These are phyloP conservation scores for Heterobasidion parviporum DNA, from an alignment of 1,284 basidiomycete genomes.

Conservation along the genomic window DNA sequence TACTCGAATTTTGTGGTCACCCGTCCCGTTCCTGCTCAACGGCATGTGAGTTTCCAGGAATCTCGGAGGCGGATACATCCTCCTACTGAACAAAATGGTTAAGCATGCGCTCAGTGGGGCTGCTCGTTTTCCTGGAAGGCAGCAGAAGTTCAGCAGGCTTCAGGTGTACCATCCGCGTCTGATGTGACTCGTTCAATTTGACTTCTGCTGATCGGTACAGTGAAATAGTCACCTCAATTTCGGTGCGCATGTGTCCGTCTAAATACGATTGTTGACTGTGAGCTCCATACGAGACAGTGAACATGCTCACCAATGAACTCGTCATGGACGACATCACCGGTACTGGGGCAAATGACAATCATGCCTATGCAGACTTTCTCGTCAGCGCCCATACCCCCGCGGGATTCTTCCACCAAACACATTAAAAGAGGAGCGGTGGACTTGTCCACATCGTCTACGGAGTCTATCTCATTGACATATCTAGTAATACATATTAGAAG, in stretches of 20 bases:
- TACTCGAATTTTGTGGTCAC: conserved; percentile 43
- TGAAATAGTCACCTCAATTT: conserved; percentile 60
- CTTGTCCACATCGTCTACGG: conserved; percentile 55
- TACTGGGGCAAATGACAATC: conserved; percentile 77
- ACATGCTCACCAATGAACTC: conserved; percentile 63
- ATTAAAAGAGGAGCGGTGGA: conserved; percentile 53
- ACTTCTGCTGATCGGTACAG: no score
- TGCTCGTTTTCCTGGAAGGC: conserved; percentile 53
- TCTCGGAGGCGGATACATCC: no score
- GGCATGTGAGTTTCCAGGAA: no score
- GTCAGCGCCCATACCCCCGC: conserved; percentile 41
- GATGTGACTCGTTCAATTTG: background rate
- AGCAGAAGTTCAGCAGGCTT: conserved; percentile 81
- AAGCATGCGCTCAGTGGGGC: conserved; percentile 73
- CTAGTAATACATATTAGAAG: conserved; percentile 25
- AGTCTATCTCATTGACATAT: conserved; percentile 67
- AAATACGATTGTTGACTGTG: conserved; percentile 1
- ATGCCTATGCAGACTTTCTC: conserved; percentile 64
- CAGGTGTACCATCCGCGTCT: conserved; percentile 81
- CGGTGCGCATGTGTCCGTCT: conserved; percentile 81
- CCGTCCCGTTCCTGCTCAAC: conserved; percentile 30
- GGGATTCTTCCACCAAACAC: conserved; percentile 63
- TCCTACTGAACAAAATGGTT: conserved; percentile 48
- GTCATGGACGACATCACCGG: conserved; percentile 91
- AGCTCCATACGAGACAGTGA: conserved; percentile 1